Evolutionary conservation across 1,139 yeast species (phyloP), one percentile per base, ranked within the genome.

Genomic region (Protomyces arabidopsidicola): DNA sequence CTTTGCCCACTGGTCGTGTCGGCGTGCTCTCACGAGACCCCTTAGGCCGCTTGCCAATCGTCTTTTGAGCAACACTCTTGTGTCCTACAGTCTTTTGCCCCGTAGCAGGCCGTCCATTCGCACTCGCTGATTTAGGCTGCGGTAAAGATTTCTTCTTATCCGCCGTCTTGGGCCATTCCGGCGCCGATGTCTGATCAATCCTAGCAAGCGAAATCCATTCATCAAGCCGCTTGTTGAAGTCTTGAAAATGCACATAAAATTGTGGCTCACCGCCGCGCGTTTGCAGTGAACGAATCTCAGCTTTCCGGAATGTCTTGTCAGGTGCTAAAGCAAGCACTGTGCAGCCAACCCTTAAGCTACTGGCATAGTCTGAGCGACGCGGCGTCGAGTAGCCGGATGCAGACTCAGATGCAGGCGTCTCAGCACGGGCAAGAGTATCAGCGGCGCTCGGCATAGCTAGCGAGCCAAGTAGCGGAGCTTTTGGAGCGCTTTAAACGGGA

Each of bases 161-260:
- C 35, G 72, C 76, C 0, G 81, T 84, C 68, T 83, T 85, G 0
- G 97, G 97, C 68, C 84, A 78, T 45, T 83, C 82, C 67, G 91
- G 83, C 0, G 90, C 88, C 67, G 84, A 78, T 27, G 80, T 77
- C 66, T 85, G 81, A 72, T 90, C 90, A 9, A 93, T 84, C 63
- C 95, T 79, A 42, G 84, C 85, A 4, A 83, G 79, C 16, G 82
- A 79, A 5, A 93, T 84, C 98, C 98, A 93, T 74, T 93, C 98
- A 77, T 93, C 99, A 70, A 93, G 80, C 73, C 93, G 86, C 74
- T 93, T 93, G 77, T 93, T 93, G 78, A 87, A 93, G 70, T 91
- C 97, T 65, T 85, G 90, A 75, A 90, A 93, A 75, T 93, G 99
- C 34, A 93, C 97, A 74, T 95, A 93, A 74, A 86, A 91, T 67